Percentiles rank a stretch among this genome's conserved stretches.
These are phyloP conservation scores for Amylocarpus encephaloides DNA, from an alignment of 2,329 filamentous ascomycete genomes.

Conservation along the genomic window DNA sequence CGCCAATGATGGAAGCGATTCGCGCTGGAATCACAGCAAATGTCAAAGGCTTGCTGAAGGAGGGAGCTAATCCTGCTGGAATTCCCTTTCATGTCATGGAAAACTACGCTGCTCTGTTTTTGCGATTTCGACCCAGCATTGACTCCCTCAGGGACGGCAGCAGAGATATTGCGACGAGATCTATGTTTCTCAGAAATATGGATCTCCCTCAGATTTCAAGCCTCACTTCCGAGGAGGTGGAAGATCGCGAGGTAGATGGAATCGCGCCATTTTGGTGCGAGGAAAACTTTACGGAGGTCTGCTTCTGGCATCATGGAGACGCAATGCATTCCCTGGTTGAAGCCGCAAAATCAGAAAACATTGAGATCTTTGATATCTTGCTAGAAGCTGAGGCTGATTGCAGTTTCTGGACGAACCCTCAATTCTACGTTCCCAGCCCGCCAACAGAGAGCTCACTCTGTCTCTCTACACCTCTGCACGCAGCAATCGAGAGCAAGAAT, in stretches of 20 bases:
- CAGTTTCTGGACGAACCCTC: constrained; percentile 8
- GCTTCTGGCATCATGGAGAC: constrained; percentile 11
- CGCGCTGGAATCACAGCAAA: constrained; percentile 7
- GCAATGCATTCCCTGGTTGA: constrained; percentile 14
- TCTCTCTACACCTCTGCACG: constrained; percentile 16
- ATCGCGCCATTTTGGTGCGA: constrained; percentile 19
- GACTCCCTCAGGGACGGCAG: not conserved
- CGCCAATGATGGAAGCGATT: constrained; percentile 19
- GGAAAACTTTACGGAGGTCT: constrained; percentile 8
- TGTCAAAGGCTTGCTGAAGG: constrained; percentile 12
- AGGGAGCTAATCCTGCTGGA: constrained; percentile 14
- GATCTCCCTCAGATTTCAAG: constrained; percentile 13
- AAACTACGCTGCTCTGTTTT: constrained; percentile 14
- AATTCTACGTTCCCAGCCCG: constrained; percentile 7
- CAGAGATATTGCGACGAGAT: constrained; percentile 10
- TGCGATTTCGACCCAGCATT: constrained; percentile 15
- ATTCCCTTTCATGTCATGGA: constrained; percentile 10
- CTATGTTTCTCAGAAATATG: constrained; percentile 7
- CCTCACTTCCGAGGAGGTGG: constrained; percentile 17
- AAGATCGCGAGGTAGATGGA: constrained; percentile 12
- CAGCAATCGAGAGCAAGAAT: constrained; percentile 10
- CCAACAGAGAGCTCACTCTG: constrained; percentile 14
- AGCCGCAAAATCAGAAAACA: constrained; percentile 13
- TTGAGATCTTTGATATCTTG: constrained; percentile 16
- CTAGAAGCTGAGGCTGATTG: constrained; percentile 9